A percentile compares a stretch with the other conserved stretches of the same genome.
Conservation (phyloP, 257 asterid genomes). For the Cynanchum wilfordii region DNA sequence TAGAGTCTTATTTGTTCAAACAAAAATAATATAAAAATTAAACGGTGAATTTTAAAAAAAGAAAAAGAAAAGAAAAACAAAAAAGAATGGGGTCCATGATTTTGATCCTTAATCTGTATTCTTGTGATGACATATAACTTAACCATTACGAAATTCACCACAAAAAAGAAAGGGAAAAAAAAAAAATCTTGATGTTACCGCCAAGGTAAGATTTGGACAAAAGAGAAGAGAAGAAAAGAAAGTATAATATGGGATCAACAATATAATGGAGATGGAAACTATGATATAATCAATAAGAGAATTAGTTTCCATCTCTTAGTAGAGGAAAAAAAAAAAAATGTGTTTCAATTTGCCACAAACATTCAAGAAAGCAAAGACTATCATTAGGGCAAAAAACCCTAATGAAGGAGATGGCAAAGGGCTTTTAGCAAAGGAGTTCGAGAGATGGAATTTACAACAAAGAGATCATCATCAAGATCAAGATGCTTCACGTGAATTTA, state of each 20-base stretch:
- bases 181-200: conserved; percentile 5
- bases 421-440: conserved; percentile 41
- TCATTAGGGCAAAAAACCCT: conserved; percentile 22
- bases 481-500: conserved; percentile 1
- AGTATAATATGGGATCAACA: neutral
- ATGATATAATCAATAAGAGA: neutral
- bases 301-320: neutral
- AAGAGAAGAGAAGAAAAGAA: neutral
- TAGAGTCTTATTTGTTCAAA: too few species aligned
- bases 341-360: conserved; percentile 37
- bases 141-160: too few species aligned
- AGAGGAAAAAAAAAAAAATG: conserved; percentile 26
- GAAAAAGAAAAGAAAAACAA: too few species aligned
- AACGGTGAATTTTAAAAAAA: too few species aligned
- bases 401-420: conserved; percentile 38
- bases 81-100: neutral
- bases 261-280: neutral
- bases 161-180: too few species aligned
- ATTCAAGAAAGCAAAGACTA: conserved; percentile 36
- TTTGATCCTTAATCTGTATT: neutral
- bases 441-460: conserved; percentile 38
- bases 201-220: neutral
- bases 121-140: neutral
- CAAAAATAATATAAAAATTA: too few species aligned
- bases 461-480: conserved; percentile 5